Evolutionary conservation across 2,329 filamentous ascomycete species (phyloP), one percentile per base, ranked within the genome.

Genomic region (Diaporthe nobilis): DNA sequence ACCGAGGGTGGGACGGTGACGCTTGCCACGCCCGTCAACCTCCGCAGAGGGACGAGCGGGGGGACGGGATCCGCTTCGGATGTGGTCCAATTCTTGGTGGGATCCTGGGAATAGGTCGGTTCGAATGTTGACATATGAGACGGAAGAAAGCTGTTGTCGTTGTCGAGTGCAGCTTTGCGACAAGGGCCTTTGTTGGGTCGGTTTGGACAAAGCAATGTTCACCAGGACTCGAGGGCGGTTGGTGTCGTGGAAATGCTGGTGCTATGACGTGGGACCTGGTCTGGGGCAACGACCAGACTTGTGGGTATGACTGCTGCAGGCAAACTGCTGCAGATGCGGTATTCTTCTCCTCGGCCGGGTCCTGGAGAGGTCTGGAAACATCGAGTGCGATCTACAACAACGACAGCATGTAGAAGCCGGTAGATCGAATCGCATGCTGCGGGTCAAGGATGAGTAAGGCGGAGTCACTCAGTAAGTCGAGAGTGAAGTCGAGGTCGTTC

Each of bases 1-100:
- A 78, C 76, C 79, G 82, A 53, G 57, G 22, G 53, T 37, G 57
- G 28, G 34, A 65, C 34, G 63, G 58, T 31, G 60, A 13, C 10
- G 55, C 58, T 77, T 71, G 79, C 88, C 88, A 86, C 88, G 89
- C 89, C 84, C 89, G 89, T 87, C 89, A 87, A 87, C 89, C 89
- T 90, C 89, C 87, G 84, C 78, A 83, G 87, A 90, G 88, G 86
- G 86, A 87, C 89, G 89, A 90, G 89, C 88, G 89, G 87, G 88
- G 86, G 84, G 83, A 78, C 70, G 77, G 78, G 61, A 72, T 71
- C 78, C 77, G 79, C 81, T 79, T 78, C 78, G 81, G 34, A 79
- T 78, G 74, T 75, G 73, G 75, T 72, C 78, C 77, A 76, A 76
- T 63, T 47, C n/a, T 63, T 12, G 34, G 37, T 15, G 17, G 17